Base-by-base conservation (phyloP, 2,329 filamentous ascomycete species). In the Colletotrichum neosansevieriae region DNA sequence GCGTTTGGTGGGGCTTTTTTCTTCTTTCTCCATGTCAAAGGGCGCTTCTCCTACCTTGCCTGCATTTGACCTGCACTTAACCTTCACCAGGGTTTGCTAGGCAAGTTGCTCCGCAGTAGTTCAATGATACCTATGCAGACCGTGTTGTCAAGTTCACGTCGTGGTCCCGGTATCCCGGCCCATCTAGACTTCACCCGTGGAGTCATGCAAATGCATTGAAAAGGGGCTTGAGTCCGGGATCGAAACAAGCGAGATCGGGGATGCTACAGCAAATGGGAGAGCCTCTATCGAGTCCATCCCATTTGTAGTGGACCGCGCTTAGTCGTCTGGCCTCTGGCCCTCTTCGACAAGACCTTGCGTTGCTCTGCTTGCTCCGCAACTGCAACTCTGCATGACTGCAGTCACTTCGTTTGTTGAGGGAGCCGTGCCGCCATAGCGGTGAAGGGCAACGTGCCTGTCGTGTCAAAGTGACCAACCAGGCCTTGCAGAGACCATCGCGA, bases 191-290 rank as follows among this genome's bases (percentile, higher is more conserved):
- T n/a, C 36, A 61, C n/a, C 61, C 47, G 47, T 65, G 60, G 65
- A 59, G 61, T 60, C 56, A 5, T 42, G 49, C 62, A 69, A 57
- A 69, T 69, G 66, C 66, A 60, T 66, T 54, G 24, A 24, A 68
- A 65, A 66, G 61, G 54, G 61, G 65, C 65, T 68, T 65, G 65
- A 59, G 49, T 21, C 24, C 64, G 45, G 50, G 61, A 60, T 68
- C 61, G 54, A 66, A 59, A 54, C 49, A 44, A 65, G 40, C 66
- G 53, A 65, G 65, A 21, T 42, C 65, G 49, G 62, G 56, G 24
- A 66, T 59, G 34, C 24, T 57, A 49, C 21, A 47, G 54, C 32
- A n/a, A 42, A 49, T 32, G 50, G 42, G 50, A 29, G 50, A 53
- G 56, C 61, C 32, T 66, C 57, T 49, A 24, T 66, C 54, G 44